Percentiles rank a stretch among this genome's conserved stretches.
These are phyloP conservation scores for Mycosphaerella arachidis DNA, from an alignment of 2,329 filamentous ascomycete genomes.

Conservation along the genomic window DNA sequence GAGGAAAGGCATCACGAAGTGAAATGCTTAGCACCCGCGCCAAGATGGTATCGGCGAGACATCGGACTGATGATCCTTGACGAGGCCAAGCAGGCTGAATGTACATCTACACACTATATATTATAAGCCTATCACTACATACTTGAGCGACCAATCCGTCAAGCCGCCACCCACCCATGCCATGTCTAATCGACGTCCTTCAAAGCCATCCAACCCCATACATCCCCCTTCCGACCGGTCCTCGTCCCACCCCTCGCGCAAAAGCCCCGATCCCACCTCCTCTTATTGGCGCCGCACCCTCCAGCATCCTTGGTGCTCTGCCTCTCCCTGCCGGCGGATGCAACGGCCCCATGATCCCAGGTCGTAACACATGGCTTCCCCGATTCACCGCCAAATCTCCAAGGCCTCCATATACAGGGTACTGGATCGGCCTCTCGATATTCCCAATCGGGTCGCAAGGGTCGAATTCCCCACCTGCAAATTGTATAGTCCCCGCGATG, in stretches of 20 bases:
- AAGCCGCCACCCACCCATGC: too few species aligned
- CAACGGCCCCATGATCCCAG: background rate
- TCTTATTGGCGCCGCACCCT: background rate
- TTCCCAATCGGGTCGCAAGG: background rate
- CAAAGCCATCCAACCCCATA: background rate
- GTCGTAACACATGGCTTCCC: background rate
- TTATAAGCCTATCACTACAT: background rate
- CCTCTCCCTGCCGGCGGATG: background rate
- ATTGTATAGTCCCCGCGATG: background rate
- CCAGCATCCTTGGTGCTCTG: background rate
- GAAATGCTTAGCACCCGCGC: background rate
- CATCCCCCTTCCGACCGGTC: background rate
- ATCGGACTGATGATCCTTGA: background rate
- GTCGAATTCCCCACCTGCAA: background rate
- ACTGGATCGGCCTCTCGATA: background rate
- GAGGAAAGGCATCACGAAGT: background rate
- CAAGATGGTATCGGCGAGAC: background rate
- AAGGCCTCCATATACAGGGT: background rate
- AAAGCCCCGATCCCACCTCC: background rate
- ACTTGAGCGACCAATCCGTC: too few species aligned
- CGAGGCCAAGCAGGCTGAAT: background rate
- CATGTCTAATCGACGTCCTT: background rate
- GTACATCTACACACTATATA: background rate
- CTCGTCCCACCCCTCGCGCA: background rate
- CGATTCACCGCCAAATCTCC: background rate